Evolutionary conservation across 1,284 basidiomycete species (phyloP).

Genomic region (Boletus sp.): DNA sequence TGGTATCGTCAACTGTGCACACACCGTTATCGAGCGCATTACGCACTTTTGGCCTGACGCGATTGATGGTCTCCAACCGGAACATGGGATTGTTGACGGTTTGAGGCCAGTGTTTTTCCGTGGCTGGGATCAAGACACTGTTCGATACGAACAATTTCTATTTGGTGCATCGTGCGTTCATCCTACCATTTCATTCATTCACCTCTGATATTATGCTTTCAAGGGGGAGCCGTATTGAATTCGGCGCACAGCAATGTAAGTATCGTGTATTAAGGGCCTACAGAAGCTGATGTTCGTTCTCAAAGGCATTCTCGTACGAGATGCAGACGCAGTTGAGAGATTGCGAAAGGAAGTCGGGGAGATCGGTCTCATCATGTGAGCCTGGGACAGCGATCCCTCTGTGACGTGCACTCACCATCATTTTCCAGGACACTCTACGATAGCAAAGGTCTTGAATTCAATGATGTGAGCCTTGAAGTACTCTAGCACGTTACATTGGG

Average conservation of each 20-base stretch:
- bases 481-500: background rate
- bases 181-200: background rate
- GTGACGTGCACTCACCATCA: background rate
- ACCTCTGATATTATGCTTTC: slow-evolving; percentile 8
- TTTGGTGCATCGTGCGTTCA: slow-evolving; percentile 50
- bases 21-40: slow-evolving; percentile 66
- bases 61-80: slow-evolving; percentile 62
- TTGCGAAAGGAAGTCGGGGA: slow-evolving; percentile 60
- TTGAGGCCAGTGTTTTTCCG: slow-evolving; percentile 62
- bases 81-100: slow-evolving; percentile 63
- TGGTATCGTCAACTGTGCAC: slow-evolving; percentile 71
- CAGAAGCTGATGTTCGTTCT: background rate
- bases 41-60: slow-evolving; percentile 65
- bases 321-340: slow-evolving; percentile 53
- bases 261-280: background rate
- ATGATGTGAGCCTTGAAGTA: slow-evolving; percentile 51
- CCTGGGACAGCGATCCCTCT: background rate
- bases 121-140: slow-evolving; percentile 55
- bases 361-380: slow-evolving; percentile 65
- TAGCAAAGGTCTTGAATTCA: slow-evolving; percentile 75
- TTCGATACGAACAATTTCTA: slow-evolving; percentile 60
- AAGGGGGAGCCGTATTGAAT: slow-evolving; percentile 58
- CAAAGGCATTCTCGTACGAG: slow-evolving; percentile 69
- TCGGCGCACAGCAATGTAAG: slow-evolving; percentile 71
- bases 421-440: slow-evolving; percentile 66